A percentile compares a stretch with the other conserved stretches of the same genome.
phyloP scores from a whole-genome alignment of 441 rosid genomes.

The Gossypium trilobum region DNA sequence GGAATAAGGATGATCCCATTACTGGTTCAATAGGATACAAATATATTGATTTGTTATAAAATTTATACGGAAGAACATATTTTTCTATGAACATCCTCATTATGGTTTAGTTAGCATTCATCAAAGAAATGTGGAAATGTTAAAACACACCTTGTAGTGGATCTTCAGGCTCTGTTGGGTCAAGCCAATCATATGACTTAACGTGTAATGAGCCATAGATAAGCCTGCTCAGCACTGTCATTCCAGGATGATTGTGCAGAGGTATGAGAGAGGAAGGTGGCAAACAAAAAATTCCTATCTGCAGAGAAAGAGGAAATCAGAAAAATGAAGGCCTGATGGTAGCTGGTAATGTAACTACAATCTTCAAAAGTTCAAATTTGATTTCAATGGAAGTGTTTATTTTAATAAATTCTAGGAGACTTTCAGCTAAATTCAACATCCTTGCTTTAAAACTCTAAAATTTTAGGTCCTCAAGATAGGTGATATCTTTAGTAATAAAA shows the following conservation, averaged over 20 bases:
- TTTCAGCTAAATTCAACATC: not conserved
- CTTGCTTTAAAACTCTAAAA: not conserved
- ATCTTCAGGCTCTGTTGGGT: constrained; percentile 45
- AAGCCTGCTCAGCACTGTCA: constrained; percentile 96
- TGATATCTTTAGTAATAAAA: not conserved
- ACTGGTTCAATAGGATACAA: not conserved
- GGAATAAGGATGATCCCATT: not conserved
- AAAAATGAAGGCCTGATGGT: not conserved
- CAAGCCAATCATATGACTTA: constrained; percentile 79
- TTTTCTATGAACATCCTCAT: not conserved
- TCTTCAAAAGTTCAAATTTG: not conserved
- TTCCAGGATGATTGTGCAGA: constrained; percentile 97
- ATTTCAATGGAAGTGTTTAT: not conserved
- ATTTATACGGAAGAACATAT: not conserved
- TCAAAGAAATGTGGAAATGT: not conserved
- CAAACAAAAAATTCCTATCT: constrained; percentile 91
- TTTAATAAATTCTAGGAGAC: not conserved
- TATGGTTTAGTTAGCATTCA: not conserved
- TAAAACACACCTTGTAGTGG: constrained; percentile 52
- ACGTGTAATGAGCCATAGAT: constrained; percentile 75
- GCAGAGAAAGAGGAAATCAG: constrained; percentile 19
- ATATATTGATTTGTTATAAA: not conserved
- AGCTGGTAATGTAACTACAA: constrained; percentile 12
- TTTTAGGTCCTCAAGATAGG: not conserved
- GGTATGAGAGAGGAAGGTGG: constrained; percentile 83